Percentiles rank a stretch among this genome's conserved stretches.
These are phyloP conservation scores for Citrullus colocynthis DNA, from an alignment of 306 rosid species.

Conservation along the genomic window DNA sequence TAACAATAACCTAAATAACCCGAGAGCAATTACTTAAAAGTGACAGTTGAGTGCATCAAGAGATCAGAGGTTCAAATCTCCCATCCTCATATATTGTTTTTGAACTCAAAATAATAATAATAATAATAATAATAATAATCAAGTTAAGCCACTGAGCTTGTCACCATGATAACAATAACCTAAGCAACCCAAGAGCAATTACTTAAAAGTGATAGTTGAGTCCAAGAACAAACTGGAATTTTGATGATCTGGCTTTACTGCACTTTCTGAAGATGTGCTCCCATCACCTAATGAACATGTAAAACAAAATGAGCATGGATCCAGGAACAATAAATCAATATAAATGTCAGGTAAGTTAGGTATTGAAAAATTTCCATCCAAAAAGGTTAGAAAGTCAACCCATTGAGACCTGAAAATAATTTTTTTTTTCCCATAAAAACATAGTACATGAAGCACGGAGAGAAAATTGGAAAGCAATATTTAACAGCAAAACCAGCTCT, in stretches of 20 bases:
- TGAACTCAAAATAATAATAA: too few species aligned
- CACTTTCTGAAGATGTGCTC: constrained; percentile 32
- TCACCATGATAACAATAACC: not conserved
- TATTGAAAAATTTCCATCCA: not conserved
- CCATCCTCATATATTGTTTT: too few species aligned
- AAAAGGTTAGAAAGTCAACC: not conserved
- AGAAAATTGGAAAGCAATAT: not conserved
- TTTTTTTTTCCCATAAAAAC: not conserved
- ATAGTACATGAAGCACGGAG: not conserved
- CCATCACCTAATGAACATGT: constrained; percentile 45
- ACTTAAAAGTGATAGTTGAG: not conserved
- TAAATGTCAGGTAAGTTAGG: not conserved
- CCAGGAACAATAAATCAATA: not conserved
- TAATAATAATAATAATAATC: too few species aligned
- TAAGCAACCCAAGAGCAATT: not conserved
- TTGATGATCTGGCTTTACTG: constrained; percentile 27
- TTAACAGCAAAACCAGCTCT: not conserved
- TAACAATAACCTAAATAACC: not conserved
- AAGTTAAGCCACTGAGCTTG: not conserved
- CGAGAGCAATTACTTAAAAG: not conserved
- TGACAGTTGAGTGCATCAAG: not conserved
- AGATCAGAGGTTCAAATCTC: too few species aligned
- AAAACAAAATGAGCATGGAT: not conserved
- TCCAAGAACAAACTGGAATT: constrained; percentile 38
- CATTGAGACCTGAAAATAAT: not conserved